Evolutionary conservation across 1,139 yeast species (phyloP).

Genomic region (Yamadazyma diddensiae): DNA sequence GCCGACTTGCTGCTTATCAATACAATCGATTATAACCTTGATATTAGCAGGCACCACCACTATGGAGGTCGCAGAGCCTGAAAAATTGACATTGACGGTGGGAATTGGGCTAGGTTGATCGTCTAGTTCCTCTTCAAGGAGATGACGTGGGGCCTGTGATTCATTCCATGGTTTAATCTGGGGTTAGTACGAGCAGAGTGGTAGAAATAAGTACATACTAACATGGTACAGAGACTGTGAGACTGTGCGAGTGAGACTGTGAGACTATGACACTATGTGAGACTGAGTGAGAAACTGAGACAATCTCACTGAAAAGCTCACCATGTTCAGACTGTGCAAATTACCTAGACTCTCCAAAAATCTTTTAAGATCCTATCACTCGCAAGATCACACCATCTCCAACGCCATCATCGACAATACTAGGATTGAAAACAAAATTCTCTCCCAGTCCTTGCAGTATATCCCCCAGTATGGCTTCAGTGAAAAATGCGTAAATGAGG

Average conservation of each 20-base stretch:
- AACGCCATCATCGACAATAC: conserved; percentile 29
- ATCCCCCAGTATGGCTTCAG: conserved; percentile 75
- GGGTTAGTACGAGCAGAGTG: conserved; percentile 11
- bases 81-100: conserved; percentile 11
- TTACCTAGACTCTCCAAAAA: no score
- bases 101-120: conserved; percentile 18
- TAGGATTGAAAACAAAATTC: conserved; percentile 31
- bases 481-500: conserved; percentile 55
- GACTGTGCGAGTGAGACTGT: no score
- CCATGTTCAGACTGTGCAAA: neutral
- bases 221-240: no score
- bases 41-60: conserved; percentile 30
- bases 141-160: conserved; percentile 51
- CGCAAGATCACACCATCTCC: conserved; percentile 34
- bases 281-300: no score
- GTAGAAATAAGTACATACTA: conserved; percentile 7
- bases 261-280: no score
- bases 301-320: neutral
- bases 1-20: conserved; percentile 21
- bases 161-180: conserved; percentile 60
- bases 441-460: conserved; percentile 36
- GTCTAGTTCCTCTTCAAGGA: conserved; percentile 45
- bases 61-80: conserved; percentile 13
- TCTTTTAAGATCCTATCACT: conserved; percentile 25
- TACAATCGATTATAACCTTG: conserved; percentile 21